phyloP scores from a whole-genome alignment of 805 yeast genomes.

The Yarrowia sp. region DNA sequence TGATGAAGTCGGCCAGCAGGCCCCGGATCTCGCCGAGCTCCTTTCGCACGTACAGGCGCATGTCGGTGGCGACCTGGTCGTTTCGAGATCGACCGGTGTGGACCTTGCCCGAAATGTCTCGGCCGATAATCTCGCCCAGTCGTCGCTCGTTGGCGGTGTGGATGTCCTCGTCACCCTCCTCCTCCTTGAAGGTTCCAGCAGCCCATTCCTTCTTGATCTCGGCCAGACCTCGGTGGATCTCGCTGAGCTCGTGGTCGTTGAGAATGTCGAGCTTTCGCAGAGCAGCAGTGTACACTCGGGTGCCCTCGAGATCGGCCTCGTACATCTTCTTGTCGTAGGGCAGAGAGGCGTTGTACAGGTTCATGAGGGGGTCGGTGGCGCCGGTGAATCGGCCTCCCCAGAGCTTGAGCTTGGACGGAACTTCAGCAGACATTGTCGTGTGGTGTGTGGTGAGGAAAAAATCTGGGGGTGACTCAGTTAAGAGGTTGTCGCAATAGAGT shows the following conservation, averaged over 20 bases:
- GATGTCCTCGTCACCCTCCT: constrained; percentile 93
- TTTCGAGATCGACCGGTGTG: constrained; percentile 99
- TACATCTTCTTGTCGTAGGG: constrained; percentile 96
- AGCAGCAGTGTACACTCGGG: constrained; percentile 89
- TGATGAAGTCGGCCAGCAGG: constrained; percentile 59
- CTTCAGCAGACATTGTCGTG: constrained; percentile 27
- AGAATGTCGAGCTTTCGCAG: constrained; percentile 74
- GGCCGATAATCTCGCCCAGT: constrained; percentile 93
- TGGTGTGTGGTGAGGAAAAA: not conserved
- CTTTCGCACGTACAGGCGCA: constrained; percentile 90
- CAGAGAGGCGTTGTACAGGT: constrained; percentile 90
- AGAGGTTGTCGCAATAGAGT: constrained; percentile 1
- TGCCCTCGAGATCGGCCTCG: constrained; percentile 89
- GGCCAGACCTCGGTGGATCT: constrained; percentile 81
- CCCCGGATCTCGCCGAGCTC: constrained; percentile 58
- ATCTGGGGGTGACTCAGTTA: constrained; percentile 23
- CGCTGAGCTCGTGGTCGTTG: constrained; percentile 65
- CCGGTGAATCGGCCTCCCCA: constrained; percentile 99
- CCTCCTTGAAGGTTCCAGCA: constrained; percentile 61
- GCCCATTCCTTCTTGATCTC: constrained; percentile 79
- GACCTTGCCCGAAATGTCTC: constrained; percentile 91
- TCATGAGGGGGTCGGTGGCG: constrained; percentile 96
- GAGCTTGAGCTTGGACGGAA: constrained; percentile 61
- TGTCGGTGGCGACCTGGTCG: constrained; percentile 99
- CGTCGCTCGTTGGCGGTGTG: constrained; percentile 99